Evolutionary conservation across 2,329 filamentous ascomycete genomes (phyloP), one percentile per base, ranked within the genome.

Genomic region (Emmonsiellopsis sp.): DNA sequence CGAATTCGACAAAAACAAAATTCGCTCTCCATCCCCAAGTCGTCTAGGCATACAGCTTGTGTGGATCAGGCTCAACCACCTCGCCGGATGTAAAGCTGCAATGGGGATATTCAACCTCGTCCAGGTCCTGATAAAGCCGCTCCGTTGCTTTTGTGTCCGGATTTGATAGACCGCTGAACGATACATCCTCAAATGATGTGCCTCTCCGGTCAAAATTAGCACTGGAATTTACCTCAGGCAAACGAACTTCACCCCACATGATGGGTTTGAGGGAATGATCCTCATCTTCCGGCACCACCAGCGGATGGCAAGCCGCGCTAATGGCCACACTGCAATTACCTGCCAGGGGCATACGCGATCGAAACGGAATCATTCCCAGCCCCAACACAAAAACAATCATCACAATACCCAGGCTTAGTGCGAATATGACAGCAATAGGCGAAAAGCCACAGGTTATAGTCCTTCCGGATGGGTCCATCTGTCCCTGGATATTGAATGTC

Each of bases 291-390:
- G 65, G 60, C 42, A 54, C 57, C 4, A 38, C 37, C 1, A 58
- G 55, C n/a, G 54, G 54, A 60, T 67, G 65, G 56, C 66, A 70
- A 10, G 65, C 64, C 6, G 67, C 64, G 7, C 62, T 61, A 45
- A 69, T 68, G 6, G 64, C 67, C 5, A 61, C 51, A 49, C 65
- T 70, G 52, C 65, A 68, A 30, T 60, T 68, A 2, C 59, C 59
- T 2, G 56, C 64, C 30, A 69, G 54, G 1, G 64, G 65, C 50
- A 68, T 67, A 0, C 55, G 57, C 1, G 59, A 52, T 34, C 57
- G 53, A 26, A 62, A 59, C 20, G 51, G 56, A 38, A 55, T 44
- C 7, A 49, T 58, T 1, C 61, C 59, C 2, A 65, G 41, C 0
- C 55, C 44, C 6, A 59, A 26, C 2, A 59, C 48, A 13, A 43